A percentile compares a stretch with the other conserved stretches of the same genome.
phyloP scores from a whole-genome alignment of 257 asterid genomes.

The Nicotiana knightiana region DNA sequence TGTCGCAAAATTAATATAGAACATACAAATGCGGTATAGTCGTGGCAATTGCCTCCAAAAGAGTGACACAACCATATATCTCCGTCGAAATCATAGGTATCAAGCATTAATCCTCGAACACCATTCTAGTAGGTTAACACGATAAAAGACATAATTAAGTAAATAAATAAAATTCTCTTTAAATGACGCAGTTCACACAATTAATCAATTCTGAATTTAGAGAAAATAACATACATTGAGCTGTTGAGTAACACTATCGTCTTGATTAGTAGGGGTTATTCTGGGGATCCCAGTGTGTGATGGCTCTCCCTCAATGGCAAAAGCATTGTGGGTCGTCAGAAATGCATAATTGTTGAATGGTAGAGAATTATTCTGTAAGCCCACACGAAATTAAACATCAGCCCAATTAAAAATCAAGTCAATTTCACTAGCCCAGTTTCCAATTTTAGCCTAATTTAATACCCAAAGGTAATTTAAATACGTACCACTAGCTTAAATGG shows the following conservation, averaged over 20 bases:
- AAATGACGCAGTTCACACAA: not conserved
- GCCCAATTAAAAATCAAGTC: not conserved
- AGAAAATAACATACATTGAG: slow-evolving; percentile 36
- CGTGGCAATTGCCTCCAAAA: slow-evolving; percentile 66
- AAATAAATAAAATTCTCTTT: not conserved
- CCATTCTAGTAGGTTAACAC: slow-evolving; percentile 43
- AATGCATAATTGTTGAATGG: slow-evolving; percentile 83
- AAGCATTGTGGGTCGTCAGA: slow-evolving; percentile 80
- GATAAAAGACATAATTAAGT: not conserved
- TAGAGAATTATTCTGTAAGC: slow-evolving; percentile 58
- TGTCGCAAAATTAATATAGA: no score
- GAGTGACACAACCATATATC: slow-evolving; percentile 91
- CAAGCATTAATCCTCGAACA: slow-evolving; percentile 87
- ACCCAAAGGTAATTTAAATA: no score
- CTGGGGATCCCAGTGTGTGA: slow-evolving; percentile 46
- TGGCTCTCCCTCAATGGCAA: slow-evolving; percentile 51
- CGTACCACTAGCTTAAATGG: slow-evolving; percentile 58
- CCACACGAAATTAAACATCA: not conserved
- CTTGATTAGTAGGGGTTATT: slow-evolving; percentile 62
- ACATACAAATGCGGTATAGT: slow-evolving; percentile 69
- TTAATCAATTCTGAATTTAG: not conserved
- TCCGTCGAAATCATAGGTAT: slow-evolving; percentile 65
- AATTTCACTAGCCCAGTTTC: not conserved
- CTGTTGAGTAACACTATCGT: slow-evolving; percentile 66
- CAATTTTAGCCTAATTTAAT: no score